phyloP scores from a whole-genome alignment of 2,329 filamentous ascomycete species.

The Metarhizium guizhouense region DNA sequence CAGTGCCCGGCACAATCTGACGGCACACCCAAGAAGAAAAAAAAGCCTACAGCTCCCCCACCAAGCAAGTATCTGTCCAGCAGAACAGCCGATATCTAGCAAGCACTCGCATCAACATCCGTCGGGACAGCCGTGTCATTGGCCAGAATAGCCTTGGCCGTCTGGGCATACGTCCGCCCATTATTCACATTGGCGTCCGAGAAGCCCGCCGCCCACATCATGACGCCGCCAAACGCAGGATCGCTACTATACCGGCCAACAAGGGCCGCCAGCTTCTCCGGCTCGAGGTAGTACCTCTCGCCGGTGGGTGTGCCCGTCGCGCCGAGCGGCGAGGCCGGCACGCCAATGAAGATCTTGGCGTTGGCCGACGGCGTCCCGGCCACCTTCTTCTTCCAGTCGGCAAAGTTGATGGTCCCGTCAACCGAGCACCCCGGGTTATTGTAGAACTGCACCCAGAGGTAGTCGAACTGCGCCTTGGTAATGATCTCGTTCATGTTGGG shows the following conservation, averaged over 20 bases:
- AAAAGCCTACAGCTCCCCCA: too few species aligned
- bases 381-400: slow-evolving; percentile 18
- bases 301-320: slow-evolving; percentile 24
- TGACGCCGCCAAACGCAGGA: slow-evolving; percentile 25
- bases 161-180: slow-evolving; percentile 32
- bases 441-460: slow-evolving; percentile 38
- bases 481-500: slow-evolving; percentile 34
- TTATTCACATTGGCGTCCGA: slow-evolving; percentile 24
- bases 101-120: neutral
- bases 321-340: slow-evolving; percentile 20
- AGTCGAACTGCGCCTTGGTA: slow-evolving; percentile 17
- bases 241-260: slow-evolving; percentile 19
- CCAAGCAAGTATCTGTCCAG: too few species aligned
- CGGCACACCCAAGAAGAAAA: too few species aligned
- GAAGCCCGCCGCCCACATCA: slow-evolving; percentile 34
- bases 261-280: slow-evolving; percentile 19
- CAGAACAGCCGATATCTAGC: too few species aligned
- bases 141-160: slow-evolving; percentile 26
- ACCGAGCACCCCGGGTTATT: slow-evolving; percentile 33
- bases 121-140: neutral
- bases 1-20: too few species aligned
- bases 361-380: slow-evolving; percentile 15
- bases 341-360: slow-evolving; percentile 21
- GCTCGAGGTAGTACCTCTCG: slow-evolving; percentile 25
- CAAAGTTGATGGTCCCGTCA: slow-evolving; percentile 12